Conservation (phyloP, 306 rosid species). For the Alnus glutinosa region DNA sequence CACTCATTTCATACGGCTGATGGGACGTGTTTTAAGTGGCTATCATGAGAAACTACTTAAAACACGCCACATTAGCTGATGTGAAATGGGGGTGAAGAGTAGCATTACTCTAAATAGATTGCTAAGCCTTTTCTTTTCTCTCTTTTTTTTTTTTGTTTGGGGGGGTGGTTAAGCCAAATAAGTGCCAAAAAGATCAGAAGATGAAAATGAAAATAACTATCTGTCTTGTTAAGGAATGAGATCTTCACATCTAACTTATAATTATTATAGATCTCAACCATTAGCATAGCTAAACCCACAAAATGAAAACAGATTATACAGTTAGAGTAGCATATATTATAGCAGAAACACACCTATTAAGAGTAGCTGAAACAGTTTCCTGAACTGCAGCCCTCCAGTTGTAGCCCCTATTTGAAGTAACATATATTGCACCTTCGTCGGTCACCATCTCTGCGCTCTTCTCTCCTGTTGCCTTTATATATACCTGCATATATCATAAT, state of each 20-base stretch:
- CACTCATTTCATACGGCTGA: too few relatives aligned
- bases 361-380: conserved; percentile 98
- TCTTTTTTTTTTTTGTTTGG: too few relatives aligned
- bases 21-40: too few relatives aligned
- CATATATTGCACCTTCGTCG: conserved; percentile 91
- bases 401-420: conserved; percentile 87
- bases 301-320: conserved; percentile 8
- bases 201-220: background rate
- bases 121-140: too few relatives aligned
- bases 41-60: too few relatives aligned
- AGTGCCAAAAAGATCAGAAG: background rate
- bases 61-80: too few relatives aligned
- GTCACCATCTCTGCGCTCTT: conserved; percentile 99
- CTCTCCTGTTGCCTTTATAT: conserved; percentile 88
- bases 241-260: background rate
- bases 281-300: background rate
- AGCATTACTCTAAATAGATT: too few relatives aligned
- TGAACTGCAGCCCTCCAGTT: conserved; percentile 98
- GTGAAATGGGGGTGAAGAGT: too few relatives aligned
- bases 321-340: conserved; percentile 4
- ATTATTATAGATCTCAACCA: background rate
- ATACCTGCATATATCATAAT: conserved; percentile 58
- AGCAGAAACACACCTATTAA: conserved; percentile 66
- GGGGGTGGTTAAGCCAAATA: background rate
- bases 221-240: background rate